Base-by-base conservation (phyloP, 306 rosid species). In the Alnus glutinosa region DNA sequence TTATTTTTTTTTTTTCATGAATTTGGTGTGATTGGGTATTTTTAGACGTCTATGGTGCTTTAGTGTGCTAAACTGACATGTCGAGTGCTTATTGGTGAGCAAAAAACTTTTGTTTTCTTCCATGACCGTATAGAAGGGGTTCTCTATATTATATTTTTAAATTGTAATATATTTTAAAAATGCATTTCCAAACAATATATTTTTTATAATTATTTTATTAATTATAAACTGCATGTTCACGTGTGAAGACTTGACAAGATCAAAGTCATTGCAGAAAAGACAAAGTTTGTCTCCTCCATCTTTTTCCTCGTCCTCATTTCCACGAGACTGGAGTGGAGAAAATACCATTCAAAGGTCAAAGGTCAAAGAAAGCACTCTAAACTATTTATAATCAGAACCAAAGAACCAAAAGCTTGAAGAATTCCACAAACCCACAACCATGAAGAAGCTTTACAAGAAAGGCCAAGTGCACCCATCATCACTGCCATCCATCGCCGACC, bases 371-470 rank as follows among this genome's bases (percentile, higher is more conserved):
- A 66, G 71, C 23, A 37, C 39, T 66, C 71, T 2, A 9, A 7
- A 18, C 1, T 42, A 9, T 4, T 18, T 39, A 8, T 18, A 67
- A 42, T 18, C 32, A 75, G 37, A 50, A 4, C 54, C 64, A 55
- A 78, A 75, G 37, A 50, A 4, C 54, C 64, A 55, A 78, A 46
- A 10, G 1, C 37, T 62, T 46, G 36, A 78, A 42, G 36, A 55
- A 47, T 46, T 9, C 50, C 71, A 32, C 12, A 52, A 75, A 18
- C 52, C 44, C 30, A 7, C 55, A 32, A 9, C 67, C 64, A 79
- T 79, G 84, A 83, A 83, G 57, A 83, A 79, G 71, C 81, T 79
- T 71, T 83, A 72, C 87, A 82, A 63, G 73, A 76, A 81, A 74
- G 84, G 87, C 63, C 75, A 84, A 70, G 79, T 84, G 8, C 82